Evolutionary conservation across 371 early-diverging fungal species (phyloP), one percentile per base, ranked within the genome.

Genomic region (Syncephalastrum racemosum): DNA sequence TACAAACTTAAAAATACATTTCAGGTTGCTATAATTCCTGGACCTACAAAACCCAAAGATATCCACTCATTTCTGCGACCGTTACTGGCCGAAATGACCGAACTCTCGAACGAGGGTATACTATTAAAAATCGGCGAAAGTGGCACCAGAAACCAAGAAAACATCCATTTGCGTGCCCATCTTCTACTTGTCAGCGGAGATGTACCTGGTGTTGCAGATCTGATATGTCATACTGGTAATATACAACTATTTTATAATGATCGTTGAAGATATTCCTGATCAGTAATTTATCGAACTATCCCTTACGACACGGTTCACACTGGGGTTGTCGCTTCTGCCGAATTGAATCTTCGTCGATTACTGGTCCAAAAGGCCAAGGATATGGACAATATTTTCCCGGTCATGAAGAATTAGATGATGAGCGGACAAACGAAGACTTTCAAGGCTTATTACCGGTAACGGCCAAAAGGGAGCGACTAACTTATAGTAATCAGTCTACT

Each of bases 331-430:
- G 51, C 25, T 31, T 22, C 4, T 50, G 51, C 19, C 25, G 36
- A 5, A 50, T 50, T 36, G 36, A n/a, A n/a, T 50, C 51, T 31
- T 0, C 4, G 4, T 36, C 51, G 39, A 10, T 50, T 16, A 16
- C 39, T 19, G 39, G 51, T 39, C 51, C 51, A 7, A 24, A 50
- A 50, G 51, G 51, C 10, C 6, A 14, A 20, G 51, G 51, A 0
- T 24, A 50, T 1, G 51, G 36, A 39, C 51, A 39, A 22, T 50
- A 50, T 36, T 50, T 31, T 19, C 51, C 51, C 14, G 51, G 51
- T 27, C 4, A 14, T 7, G 31, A 50, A n/a, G 51, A 6, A 13
- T 8, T 50, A 16, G 36, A 27, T n/a, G 22, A 6, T 31, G 51
- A 27, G n/a, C 8, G 39, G n/a, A 50, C 13, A 20, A 39, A 50